phyloP scores from a whole-genome alignment of 2,329 filamentous ascomycete genomes.

The Aspergillus fijiensis region DNA sequence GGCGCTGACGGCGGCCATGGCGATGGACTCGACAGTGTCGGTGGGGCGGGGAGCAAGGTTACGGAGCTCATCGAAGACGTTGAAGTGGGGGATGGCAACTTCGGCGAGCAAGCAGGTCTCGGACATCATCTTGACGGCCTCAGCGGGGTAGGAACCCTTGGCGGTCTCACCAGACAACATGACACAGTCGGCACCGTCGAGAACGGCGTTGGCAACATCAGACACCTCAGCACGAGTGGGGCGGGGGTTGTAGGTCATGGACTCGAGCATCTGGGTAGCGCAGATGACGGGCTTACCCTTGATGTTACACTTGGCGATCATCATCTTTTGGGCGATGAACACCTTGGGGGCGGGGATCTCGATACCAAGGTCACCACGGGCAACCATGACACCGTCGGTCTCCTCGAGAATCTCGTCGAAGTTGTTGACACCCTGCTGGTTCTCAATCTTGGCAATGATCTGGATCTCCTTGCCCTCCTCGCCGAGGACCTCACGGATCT shows the following conservation, averaged over 20 bases:
- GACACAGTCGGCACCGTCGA: conserved; percentile 97
- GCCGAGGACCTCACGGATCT: conserved; percentile 89
- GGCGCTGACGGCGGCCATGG: conserved; percentile 94
- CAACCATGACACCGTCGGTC: conserved; percentile 99
- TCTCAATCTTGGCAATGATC: conserved; percentile 99
- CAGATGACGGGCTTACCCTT: conserved; percentile 98
- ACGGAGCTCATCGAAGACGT: conserved; percentile 93
- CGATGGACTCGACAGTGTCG: conserved; percentile 85
- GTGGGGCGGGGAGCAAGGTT: conserved; percentile 79
- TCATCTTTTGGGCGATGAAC: conserved; percentile 99
- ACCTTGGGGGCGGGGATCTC: conserved; percentile 98
- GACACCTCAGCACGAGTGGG: conserved; percentile 98
- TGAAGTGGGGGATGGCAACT: conserved; percentile 95
- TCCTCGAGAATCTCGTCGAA: conserved; percentile 94
- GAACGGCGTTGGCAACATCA: conserved; percentile 96
- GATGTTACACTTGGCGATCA: conserved; percentile 99
- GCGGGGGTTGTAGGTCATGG: conserved; percentile 99
- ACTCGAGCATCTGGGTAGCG: conserved; percentile 99
- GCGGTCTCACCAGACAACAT: conserved; percentile 99
- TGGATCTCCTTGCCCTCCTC: conserved; percentile 93
- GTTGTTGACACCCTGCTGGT: conserved; percentile 99
- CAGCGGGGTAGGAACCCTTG: conserved; percentile 91
- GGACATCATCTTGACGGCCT: conserved; percentile 97
- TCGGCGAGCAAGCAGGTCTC: conserved; percentile 95
- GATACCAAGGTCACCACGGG: conserved; percentile 96